Percentiles rank a stretch among this genome's conserved stretches.
These are phyloP conservation scores for Lyophyllum semitale DNA, from an alignment of 768 basidiomycete species.

Conservation along the genomic window DNA sequence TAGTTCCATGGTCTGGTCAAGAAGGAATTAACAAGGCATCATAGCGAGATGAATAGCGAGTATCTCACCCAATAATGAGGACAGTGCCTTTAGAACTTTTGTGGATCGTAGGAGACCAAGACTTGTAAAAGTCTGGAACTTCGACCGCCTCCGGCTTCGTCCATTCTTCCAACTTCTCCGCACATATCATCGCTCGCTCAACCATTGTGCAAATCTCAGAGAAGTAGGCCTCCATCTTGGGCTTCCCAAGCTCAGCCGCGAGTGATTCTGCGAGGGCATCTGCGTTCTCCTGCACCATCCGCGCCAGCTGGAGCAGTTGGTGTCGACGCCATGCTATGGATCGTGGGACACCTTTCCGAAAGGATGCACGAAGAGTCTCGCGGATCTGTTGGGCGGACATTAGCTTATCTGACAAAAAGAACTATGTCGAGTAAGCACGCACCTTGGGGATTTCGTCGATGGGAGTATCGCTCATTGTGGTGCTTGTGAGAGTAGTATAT, in stretches of 20 bases:
- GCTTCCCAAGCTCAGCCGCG: conserved; percentile 49
- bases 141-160: conserved; percentile 40
- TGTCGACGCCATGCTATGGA: conserved; percentile 60
- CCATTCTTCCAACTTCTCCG: conserved; percentile 62
- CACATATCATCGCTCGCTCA: conserved; percentile 41
- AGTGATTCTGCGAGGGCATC: conserved; percentile 52
- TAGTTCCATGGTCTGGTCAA: conserved; percentile 67
- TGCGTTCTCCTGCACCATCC: conserved; percentile 62
- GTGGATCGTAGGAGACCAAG: conserved; percentile 54
- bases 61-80: conserved; percentile 59
- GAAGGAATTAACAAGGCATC: neutral
- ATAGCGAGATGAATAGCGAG: conserved; percentile 15
- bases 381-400: conserved; percentile 28
- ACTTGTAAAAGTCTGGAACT: conserved; percentile 44
- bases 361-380: conserved; percentile 42
- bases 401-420: neutral
- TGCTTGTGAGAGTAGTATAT: neutral
- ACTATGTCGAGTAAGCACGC: neutral
- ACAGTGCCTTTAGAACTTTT: conserved; percentile 64
- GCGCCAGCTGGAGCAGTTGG: conserved; percentile 66
- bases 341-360: conserved; percentile 50
- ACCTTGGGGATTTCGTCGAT: conserved; percentile 23
- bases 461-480: conserved; percentile 17
- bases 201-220: conserved; percentile 49
- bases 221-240: conserved; percentile 39